Evolutionary conservation across 345 rosid species (phyloP).

Genomic region (Populus ilicifolia): DNA sequence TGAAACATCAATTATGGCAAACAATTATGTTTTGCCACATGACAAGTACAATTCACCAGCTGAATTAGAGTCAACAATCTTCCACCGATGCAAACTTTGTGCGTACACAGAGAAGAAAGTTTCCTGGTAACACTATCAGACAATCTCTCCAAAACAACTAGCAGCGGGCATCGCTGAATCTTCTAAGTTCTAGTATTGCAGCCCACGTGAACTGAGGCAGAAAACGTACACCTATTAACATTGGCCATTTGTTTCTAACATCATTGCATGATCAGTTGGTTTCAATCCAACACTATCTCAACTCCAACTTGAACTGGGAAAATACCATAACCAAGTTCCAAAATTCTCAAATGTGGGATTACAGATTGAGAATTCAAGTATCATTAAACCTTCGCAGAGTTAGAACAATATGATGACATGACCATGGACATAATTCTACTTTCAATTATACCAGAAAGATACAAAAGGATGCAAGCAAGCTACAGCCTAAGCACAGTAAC

Average conservation of each 20-base stretch:
- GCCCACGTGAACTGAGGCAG: background rate
- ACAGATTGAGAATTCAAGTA: background rate
- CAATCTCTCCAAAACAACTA: background rate
- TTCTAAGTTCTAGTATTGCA: background rate
- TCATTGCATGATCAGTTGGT: background rate
- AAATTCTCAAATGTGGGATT: background rate
- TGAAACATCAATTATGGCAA: background rate
- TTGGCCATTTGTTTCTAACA: background rate
- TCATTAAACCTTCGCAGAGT: background rate
- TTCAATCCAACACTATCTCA: background rate
- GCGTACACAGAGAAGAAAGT: background rate
- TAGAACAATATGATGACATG: background rate
- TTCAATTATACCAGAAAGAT: background rate
- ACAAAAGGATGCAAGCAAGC: conserved; percentile 1
- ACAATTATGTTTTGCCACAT: background rate
- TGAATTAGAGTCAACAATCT: background rate
- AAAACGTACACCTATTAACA: background rate
- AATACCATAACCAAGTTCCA: background rate
- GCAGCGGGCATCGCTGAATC: background rate
- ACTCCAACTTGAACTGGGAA: background rate
- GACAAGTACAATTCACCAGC: background rate
- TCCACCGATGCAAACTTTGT: background rate
- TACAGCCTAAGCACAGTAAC: background rate
- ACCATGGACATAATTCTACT: background rate
- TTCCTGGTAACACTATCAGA: background rate